These are phyloP conservation scores for Paracamarosporium sp. DNA, from an alignment of 2,329 filamentous ascomycete species.

Conservation along the genomic window DNA sequence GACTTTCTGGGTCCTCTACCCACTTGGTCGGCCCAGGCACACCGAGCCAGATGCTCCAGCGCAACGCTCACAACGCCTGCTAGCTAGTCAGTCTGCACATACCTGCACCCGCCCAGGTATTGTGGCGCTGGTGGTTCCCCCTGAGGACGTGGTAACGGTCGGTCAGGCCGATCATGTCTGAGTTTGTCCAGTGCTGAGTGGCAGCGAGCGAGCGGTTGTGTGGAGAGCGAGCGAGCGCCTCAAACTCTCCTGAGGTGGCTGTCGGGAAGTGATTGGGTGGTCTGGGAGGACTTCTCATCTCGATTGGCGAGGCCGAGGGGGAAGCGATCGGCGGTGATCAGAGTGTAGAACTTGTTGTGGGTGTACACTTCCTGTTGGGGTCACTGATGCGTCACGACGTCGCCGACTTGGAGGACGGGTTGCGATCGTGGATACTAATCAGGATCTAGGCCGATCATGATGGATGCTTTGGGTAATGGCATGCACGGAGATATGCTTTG, in stretches of 20 bases:
- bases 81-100: neutral
- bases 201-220: neutral
- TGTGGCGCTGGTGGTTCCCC: slow-evolving; percentile 1
- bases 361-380: neutral
- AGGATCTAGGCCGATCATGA: neutral
- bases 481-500: neutral
- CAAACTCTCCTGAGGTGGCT: neutral
- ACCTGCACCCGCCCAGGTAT: neutral
- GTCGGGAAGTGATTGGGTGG: neutral
- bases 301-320: neutral
- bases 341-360: neutral
- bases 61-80: slow-evolving; percentile 6
- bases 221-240: neutral
- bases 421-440: neutral
- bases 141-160: neutral
- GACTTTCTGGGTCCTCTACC: neutral
- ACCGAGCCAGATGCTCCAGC: neutral
- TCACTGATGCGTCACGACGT: slow-evolving; percentile 3
- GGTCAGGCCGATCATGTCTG: slow-evolving; percentile 1
- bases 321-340: neutral
- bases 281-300: neutral
- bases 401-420: neutral
- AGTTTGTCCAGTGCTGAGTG: neutral
- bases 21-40: neutral
- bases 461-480: neutral